Evolutionary conservation across 106 monocot species (phyloP), one percentile per base, ranked within the genome.

Genomic region (Triglochin maritima): DNA sequence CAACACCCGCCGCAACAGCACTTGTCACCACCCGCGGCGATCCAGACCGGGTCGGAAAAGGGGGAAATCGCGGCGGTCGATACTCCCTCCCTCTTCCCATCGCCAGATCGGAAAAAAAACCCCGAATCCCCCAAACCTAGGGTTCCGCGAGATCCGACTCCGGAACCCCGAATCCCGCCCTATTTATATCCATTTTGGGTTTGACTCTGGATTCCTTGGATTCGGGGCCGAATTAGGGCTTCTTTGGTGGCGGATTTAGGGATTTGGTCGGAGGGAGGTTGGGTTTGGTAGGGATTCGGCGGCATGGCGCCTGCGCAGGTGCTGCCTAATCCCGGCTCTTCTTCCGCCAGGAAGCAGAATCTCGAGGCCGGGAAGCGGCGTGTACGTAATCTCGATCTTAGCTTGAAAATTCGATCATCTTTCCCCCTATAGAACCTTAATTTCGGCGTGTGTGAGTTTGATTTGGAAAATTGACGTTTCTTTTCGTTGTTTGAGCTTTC

Each of bases 301-400:
- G 42, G 79, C 41, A 79, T 79, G 79, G 63, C 74, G 10, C 74
- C 74, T 2, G 74, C 69, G 46, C 68, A 81, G 69, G 76, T 81
- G 58, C 50, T 81, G 69, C 69, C 67, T 6, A 68, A 58, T 49
- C 63, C 80, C 0, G 64, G 51, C 60, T 7, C 70, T 9, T 64
- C 70, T 9, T 29, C 72, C 1, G 67, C 72, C 1, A 81, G 73
- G 69, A 67, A 69, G 58, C 73, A 68, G 57, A 71, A 80, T 67
- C 81, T 77, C 46, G 77, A 77, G 66, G 72, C 77, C 44, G 81
- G 81, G 12, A 81, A 77, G 52, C 68, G 68, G 4, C 61, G 68
- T 72, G 81, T 81, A 68, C 44, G 53, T 29, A 29, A 29, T 29
- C 29, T 29, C 29, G 29, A 29, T 52, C 11, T 52, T 52, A 11